Base-by-base conservation (phyloP, 495 filamentous ascomycete genomes). In the Penicillium samsonianum region DNA sequence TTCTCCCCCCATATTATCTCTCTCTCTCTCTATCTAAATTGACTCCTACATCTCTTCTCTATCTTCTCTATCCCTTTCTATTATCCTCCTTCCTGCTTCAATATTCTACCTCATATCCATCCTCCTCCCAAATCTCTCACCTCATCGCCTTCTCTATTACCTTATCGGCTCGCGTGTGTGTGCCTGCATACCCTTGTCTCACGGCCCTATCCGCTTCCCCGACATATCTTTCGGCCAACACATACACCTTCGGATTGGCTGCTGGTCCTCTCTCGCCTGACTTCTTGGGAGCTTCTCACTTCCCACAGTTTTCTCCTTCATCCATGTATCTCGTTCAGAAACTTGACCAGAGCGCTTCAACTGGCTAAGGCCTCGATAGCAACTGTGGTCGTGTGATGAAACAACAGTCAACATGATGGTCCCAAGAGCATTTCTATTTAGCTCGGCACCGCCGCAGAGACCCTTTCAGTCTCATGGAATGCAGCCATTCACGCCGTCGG, bases 321-420 rank as follows among this genome's bases (percentile, higher is more conserved):
- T 67, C 68, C 65, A 79, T 79, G 77, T 79, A 76, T 74, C 74
- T 79, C 66, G 74, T 56, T 40, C 77, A 78, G 64, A 67, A 50
- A 8, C 75, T 78, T 62, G 77, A 79, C 55, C 77, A 77, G 64
- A 79, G 75, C 70, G 77, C 75, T 71, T 78, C 74, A 31, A 72
- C 77, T 59, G 76, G 76, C 68, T 59, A 61, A 63, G 59, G 56
- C 50, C 49, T 44, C 46, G 45, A 37, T 37, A 33, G 14, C 40
- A 57, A 44, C 43, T 49, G 22, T 50, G 45, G 14, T 49, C n/a
- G 40, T 54, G 51, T 59, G 59, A 62, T 65, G 60, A 64, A 5
- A 30, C 25, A 40, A 14, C 33, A 49, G 55, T 55, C 50, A 72
- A 63, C 44, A 79, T 79, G 76, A 80, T 80, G 77, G 75, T 79